A percentile compares a stretch with the other conserved stretches of the same genome.
phyloP scores from a whole-genome alignment of 768 basidiomycete genomes.

The Lepiota venenata region DNA sequence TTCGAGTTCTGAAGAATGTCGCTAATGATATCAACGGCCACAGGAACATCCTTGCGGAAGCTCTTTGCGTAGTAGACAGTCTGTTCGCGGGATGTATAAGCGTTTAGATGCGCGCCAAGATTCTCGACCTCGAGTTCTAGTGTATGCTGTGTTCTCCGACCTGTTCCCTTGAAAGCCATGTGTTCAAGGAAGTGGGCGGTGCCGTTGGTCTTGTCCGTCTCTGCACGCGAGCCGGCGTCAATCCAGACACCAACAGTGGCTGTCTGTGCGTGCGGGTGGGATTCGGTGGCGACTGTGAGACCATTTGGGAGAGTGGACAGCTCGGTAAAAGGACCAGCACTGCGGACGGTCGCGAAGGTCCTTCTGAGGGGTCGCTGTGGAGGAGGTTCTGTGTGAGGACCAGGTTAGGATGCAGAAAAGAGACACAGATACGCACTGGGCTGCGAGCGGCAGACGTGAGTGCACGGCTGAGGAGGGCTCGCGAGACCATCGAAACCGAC shows the following conservation, averaged over 20 bases:
- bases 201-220: constrained; percentile 92
- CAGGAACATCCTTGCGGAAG: constrained; percentile 91
- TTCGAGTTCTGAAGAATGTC: constrained; percentile 98
- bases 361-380: constrained; percentile 57
- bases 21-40: constrained; percentile 93
- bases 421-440: constrained; percentile 26
- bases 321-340: constrained; percentile 77
- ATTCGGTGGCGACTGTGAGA: constrained; percentile 90
- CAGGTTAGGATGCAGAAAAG: not conserved
- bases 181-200: constrained; percentile 99
- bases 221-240: constrained; percentile 95
- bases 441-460: constrained; percentile 37
- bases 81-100: constrained; percentile 98
- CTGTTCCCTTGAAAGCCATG: constrained; percentile 98
- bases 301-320: constrained; percentile 93
- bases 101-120: constrained; percentile 94
- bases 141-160: constrained; percentile 79
- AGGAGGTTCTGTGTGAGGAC: not conserved
- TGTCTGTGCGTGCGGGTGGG: constrained; percentile 87
- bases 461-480: constrained; percentile 41
- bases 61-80: constrained; percentile 99
- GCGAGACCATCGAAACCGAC: constrained; percentile 31
- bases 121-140: constrained; percentile 98
- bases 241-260: constrained; percentile 99
- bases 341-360: constrained; percentile 72